Evolutionary conservation across 306 rosid species (phyloP).

Genomic region (Sechiopsis laciniata): DNA sequence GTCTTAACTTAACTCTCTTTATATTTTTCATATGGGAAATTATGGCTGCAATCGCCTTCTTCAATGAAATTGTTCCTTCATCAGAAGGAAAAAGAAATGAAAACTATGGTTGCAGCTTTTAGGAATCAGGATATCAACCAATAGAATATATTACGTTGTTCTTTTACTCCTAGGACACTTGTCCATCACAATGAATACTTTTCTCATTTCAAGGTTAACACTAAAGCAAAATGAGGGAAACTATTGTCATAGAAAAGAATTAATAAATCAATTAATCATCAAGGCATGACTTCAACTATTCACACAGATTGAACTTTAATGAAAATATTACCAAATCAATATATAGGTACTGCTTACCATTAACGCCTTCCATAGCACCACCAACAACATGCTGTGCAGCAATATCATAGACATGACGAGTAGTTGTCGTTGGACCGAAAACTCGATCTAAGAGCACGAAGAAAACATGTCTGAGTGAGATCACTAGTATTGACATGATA

Average conservation of each 20-base stretch:
- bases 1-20: too few species aligned
- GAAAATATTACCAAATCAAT: slow-evolving; percentile 24
- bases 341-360: slow-evolving; percentile 50
- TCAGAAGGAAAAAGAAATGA: not conserved
- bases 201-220: not conserved
- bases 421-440: slow-evolving; percentile 96
- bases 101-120: slow-evolving; percentile 3
- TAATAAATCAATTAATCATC: slow-evolving; percentile 19
- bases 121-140: not conserved
- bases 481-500: not conserved
- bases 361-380: slow-evolving; percentile 96
- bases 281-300: slow-evolving; percentile 19
- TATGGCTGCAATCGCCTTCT: not conserved
- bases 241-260: slow-evolving; percentile 9
- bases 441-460: slow-evolving; percentile 63
- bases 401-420: slow-evolving; percentile 93
- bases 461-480: slow-evolving; percentile 20
- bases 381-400: slow-evolving; percentile 87
- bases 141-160: not conserved
- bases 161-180: not conserved
- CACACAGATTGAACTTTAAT: slow-evolving; percentile 21
- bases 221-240: slow-evolving; percentile 11
- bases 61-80: too few species aligned
- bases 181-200: slow-evolving; percentile 8
- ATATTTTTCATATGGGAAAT: not conserved